Evolutionary conservation across 169 alveolate species (phyloP).

Genomic region (Cryptosporidium sp.): DNA sequence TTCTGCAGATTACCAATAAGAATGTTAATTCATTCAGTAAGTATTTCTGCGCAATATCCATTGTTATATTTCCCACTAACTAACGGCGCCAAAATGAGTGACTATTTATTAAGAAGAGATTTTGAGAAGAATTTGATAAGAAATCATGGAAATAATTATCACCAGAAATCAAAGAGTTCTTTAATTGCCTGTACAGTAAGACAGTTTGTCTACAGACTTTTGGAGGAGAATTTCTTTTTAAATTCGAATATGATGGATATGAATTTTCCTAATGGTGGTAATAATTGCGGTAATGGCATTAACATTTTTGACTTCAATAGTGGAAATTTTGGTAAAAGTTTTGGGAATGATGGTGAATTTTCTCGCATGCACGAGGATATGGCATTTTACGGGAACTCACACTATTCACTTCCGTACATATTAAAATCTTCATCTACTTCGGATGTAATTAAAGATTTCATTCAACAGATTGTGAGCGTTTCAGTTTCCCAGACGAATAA

Average conservation of each 20-base stretch:
- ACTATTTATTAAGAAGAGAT: not conserved
- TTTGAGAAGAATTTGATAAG: not conserved
- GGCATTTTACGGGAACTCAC: not conserved
- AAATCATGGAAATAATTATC: not conserved
- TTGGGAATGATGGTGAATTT: not conserved
- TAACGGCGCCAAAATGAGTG: not conserved
- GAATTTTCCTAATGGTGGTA: not conserved
- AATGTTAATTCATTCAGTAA: constrained; percentile 19
- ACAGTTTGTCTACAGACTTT: not conserved
- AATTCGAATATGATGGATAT: not conserved
- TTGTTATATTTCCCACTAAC: not conserved
- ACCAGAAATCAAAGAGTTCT: constrained; percentile 10
- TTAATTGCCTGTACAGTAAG: not conserved
- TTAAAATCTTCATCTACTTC: constrained; percentile 25
- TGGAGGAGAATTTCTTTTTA: constrained; percentile 11
- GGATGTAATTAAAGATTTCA: constrained; percentile 30
- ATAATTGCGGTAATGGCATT: not conserved
- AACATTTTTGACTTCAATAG: not conserved
- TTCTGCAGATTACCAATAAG: constrained; percentile 61
- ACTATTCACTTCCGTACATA: not conserved
- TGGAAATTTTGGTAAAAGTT: not conserved
- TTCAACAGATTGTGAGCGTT: constrained; percentile 25
- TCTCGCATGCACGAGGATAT: not conserved
- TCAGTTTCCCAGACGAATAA: constrained; percentile 57
- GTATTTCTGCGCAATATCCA: constrained; percentile 6